These are phyloP conservation scores for Scedosporium boydii DNA, from an alignment of 2,329 filamentous ascomycete genomes.

Conservation along the genomic window DNA sequence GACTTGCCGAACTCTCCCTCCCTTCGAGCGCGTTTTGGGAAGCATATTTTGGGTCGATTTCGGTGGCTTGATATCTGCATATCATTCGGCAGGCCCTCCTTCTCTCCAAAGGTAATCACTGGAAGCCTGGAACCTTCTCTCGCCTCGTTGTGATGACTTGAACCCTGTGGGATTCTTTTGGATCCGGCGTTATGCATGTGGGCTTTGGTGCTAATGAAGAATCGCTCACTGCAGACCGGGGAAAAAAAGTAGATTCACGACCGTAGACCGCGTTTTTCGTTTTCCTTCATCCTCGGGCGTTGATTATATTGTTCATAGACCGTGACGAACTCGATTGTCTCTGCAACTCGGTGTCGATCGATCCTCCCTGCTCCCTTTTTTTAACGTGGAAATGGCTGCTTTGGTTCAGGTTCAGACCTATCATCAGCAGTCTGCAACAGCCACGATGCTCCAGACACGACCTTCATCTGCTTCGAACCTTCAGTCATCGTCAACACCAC, in stretches of 20 bases:
- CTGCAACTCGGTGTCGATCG: background rate
- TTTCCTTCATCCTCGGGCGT: too few relatives aligned
- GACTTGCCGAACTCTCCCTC: background rate
- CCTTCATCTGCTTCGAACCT: constrained; percentile 50
- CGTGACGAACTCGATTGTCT: background rate
- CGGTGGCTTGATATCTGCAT: background rate
- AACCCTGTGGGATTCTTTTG: too few relatives aligned
- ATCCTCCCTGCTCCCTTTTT: background rate
- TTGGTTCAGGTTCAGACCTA: constrained; percentile 79
- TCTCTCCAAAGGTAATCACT: too few relatives aligned
- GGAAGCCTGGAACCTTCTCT: too few relatives aligned
- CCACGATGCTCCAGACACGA: constrained; percentile 67
- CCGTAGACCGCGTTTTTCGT: too few relatives aligned
- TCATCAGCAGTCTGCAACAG: constrained; percentile 63
- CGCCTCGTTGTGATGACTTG: too few relatives aligned
- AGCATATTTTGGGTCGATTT: background rate
- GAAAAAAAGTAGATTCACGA: too few relatives aligned
- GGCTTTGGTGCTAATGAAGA: too few relatives aligned
- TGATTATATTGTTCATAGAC: background rate
- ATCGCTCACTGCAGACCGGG: too few relatives aligned
- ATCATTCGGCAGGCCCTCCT: too few relatives aligned
- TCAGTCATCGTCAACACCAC: constrained; percentile 39
- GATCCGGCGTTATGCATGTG: too few relatives aligned
- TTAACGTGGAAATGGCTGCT: constrained; percentile 59
- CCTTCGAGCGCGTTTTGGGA: background rate